These are phyloP conservation scores for Fraxinus platypoda DNA, from an alignment of 305 asterid species.

Conservation along the genomic window DNA sequence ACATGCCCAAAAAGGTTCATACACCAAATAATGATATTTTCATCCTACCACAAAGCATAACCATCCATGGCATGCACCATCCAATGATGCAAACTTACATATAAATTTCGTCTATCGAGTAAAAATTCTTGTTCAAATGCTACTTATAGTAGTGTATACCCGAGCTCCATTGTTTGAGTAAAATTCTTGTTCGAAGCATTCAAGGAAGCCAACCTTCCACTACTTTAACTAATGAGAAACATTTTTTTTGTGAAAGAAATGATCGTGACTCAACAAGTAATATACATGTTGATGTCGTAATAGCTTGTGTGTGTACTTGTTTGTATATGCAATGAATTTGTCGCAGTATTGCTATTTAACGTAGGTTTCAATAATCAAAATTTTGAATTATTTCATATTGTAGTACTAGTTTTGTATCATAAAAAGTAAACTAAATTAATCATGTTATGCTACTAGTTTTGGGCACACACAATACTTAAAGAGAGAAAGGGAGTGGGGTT, in stretches of 20 bases:
- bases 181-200: not conserved
- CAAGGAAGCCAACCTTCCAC: not conserved
- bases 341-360: not conserved
- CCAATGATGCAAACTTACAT: not conserved
- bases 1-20: slow-evolving; percentile 24
- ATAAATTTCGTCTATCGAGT: not conserved
- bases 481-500: not conserved
- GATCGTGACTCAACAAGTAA: not conserved
- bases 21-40: slow-evolving; percentile 5
- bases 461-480: not conserved
- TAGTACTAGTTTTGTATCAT: not conserved
- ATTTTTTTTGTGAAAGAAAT: not conserved
- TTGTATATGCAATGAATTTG: not conserved
- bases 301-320: not conserved
- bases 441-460: slow-evolving; percentile 4
- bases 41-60: not conserved
- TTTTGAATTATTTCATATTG: not conserved
- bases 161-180: not conserved
- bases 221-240: not conserved
- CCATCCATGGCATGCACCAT: slow-evolving; percentile 12
- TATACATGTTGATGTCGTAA: not conserved
- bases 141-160: not conserved
- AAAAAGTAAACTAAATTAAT: not conserved
- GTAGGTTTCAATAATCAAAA: not conserved
- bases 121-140: not conserved